Evolutionary conservation across 257 asterid species (phyloP).

Genomic region (Sherardia arvensis): DNA sequence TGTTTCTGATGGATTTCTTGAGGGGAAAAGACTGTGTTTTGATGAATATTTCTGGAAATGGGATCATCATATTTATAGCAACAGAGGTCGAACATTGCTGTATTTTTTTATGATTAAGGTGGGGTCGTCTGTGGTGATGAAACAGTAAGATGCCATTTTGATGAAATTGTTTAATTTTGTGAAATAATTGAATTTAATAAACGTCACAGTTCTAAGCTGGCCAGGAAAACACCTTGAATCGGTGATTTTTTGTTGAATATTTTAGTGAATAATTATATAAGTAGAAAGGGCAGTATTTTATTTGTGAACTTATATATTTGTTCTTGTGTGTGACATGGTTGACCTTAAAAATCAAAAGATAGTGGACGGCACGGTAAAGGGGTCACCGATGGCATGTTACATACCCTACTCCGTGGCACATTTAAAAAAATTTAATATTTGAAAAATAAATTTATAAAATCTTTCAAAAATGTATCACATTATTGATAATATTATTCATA

Average conservation of each 20-base stretch:
- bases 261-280: no score
- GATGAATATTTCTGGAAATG: not conserved
- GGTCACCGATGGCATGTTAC: not conserved
- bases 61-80: conserved; percentile 34
- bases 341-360: not conserved
- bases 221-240: conserved; percentile 2
- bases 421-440: no score
- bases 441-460: no score
- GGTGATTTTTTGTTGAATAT: not conserved
- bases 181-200: conserved; percentile 14
- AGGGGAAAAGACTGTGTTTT: not conserved
- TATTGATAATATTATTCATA: no score
- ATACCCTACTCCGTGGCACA: not conserved
- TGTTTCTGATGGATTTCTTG: not conserved
- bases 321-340: not conserved
- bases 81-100: not conserved
- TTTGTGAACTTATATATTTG: not conserved
- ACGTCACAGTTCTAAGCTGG: conserved; percentile 13
- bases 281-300: not conserved
- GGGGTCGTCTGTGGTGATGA: conserved; percentile 20
- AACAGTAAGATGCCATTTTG: conserved; percentile 40
- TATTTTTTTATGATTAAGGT: not conserved
- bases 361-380: conserved; percentile 1
- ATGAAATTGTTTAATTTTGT: not conserved
- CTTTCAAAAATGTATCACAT: no score